Evolutionary conservation across 1,284 basidiomycete genomes (phyloP).

Genomic region (Irpex sp.): DNA sequence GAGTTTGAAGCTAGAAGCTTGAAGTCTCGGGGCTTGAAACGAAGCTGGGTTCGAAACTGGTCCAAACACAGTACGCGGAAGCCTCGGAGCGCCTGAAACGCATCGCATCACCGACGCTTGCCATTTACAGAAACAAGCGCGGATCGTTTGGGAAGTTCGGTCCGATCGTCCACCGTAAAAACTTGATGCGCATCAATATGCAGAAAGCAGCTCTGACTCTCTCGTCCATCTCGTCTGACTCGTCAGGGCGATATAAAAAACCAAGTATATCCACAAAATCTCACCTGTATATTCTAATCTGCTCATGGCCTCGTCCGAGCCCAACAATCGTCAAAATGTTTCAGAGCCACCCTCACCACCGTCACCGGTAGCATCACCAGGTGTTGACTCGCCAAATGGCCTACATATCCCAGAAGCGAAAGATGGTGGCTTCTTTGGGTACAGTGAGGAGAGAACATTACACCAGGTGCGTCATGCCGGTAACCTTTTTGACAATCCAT

Average conservation of each 20-base stretch:
- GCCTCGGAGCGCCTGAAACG: no score
- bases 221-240: background rate
- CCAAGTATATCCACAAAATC: background rate
- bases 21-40: no score
- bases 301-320: background rate
- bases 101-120: no score
- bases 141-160: no score
- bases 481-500: background rate
- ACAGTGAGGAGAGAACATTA: slow-evolving; percentile 66
- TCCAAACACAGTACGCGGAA: no score
- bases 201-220: background rate
- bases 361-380: slow-evolving; percentile 3
- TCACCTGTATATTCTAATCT: background rate
- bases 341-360: slow-evolving; percentile 2
- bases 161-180: no score
- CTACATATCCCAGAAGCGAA: slow-evolving; percentile 53
- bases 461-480: slow-evolving; percentile 46
- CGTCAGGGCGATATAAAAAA: background rate
- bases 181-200: background rate
- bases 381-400: slow-evolving; percentile 17
- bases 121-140: no score
- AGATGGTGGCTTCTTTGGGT: slow-evolving; percentile 66
- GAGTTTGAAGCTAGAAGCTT: no score
- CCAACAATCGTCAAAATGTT: background rate
- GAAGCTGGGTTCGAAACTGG: no score